Evolutionary conservation across 371 early-diverging fungal species (phyloP), one percentile per base, ranked within the genome.

Genomic region (Conidiobolus incongruus): DNA sequence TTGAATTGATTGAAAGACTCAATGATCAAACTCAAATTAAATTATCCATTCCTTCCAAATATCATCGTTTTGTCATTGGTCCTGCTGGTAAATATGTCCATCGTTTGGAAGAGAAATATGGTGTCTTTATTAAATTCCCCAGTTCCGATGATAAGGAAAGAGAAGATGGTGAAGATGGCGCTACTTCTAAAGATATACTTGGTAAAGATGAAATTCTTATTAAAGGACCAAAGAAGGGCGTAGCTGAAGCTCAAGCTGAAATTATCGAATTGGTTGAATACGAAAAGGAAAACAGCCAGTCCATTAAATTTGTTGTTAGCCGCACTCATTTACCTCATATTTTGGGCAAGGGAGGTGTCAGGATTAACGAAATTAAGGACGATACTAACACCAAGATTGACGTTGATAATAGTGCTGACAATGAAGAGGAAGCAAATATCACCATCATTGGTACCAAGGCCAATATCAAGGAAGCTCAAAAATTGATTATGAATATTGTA

Each of bases 101-200:
- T 53, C 73, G 78, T 30, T 59, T 85, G 26, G 83, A 82, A 52
- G 81, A 81, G 40, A 83, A 77, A 50, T 82, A 83, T 49, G 62
- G 61, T 19, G 83, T 83, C 31, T 64, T 65, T 42, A 70, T 85
- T 46, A 61, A 68, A 47, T 85, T 83, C 67, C 81, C 83, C 13
- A 40, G 47, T 2, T 32, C 49, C 8, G 58, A 59, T 33, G 47
- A 48, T 26, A 54, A 53, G 16, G 58, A 55, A 17, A 61, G 56
- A 30, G 66, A 65, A 30, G 65, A 63, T 15, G 65, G 61, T 17
- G 66, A 59, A 20, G 60, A 59, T 30, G 53, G 52, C 21, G 50
- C 52, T 39, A 54, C 50, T 41, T 34, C 40, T 50, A 59, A 29
- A 48, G 47, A 31, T 47, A 65, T n/a, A 15, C 8, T 44, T 11